These are phyloP conservation scores for Fremontodendron californicum DNA, from an alignment of 345 rosid genomes.

Conservation along the genomic window DNA sequence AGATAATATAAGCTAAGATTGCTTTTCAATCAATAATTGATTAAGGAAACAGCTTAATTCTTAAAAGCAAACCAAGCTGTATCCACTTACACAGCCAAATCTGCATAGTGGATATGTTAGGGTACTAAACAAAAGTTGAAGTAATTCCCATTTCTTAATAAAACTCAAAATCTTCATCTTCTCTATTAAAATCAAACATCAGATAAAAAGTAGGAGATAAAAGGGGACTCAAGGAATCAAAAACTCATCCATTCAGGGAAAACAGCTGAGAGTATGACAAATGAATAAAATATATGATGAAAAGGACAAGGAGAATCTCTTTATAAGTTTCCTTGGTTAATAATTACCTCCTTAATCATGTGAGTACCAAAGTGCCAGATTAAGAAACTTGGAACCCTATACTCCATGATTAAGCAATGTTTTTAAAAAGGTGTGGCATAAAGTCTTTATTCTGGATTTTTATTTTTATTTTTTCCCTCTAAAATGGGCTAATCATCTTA, in stretches of 20 bases:
- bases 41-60: background rate
- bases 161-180: background rate
- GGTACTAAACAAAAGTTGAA: background rate
- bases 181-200: background rate
- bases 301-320: background rate
- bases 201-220: background rate
- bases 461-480: too few species aligned
- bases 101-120: background rate
- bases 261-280: background rate
- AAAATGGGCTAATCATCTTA: too few species aligned
- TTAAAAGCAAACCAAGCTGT: background rate
- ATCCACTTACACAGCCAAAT: background rate
- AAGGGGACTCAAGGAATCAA: background rate
- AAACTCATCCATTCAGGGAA: background rate
- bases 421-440: background rate
- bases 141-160: background rate
- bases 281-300: background rate
- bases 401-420: background rate
- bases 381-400: slow-evolving; percentile 4
- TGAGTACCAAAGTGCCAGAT: background rate
- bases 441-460: background rate
- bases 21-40: background rate
- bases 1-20: background rate
- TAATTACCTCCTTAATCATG: background rate
- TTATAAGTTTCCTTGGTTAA: background rate